Evolutionary conservation across 768 basidiomycete species (phyloP), one percentile per base, ranked within the genome.

Genomic region (Lepiota brunneoincarnata): DNA sequence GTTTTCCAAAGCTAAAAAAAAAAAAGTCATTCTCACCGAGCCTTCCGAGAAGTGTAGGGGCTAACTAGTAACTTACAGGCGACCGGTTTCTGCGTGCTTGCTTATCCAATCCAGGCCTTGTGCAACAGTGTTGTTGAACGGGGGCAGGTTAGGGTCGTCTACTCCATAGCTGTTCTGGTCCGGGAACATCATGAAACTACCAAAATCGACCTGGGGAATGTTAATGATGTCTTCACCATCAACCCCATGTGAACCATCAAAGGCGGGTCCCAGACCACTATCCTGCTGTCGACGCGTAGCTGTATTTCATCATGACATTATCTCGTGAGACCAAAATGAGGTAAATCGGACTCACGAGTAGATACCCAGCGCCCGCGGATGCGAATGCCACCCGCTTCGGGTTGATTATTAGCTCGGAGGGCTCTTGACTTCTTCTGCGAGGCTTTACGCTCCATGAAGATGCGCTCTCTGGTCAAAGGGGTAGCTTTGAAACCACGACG

Each of bases 111-210:
- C 68, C 44, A 73, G 49, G 24, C 85, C 86, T 17, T 62, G 64
- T 55, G 80, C 67, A 35, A 86, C 61, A 0, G 72, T 76, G 54
- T 82, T 78, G 56, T 83, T 76, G 67, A 79, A 82, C 9, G 76
- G 58, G 39, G 78, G 67, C 47, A 81, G 64, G 55, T 69, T 74
- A 14, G 80, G 76, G 63, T 84, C 81, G 23, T 65, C 60, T 20
- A 73, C 54, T 26, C 69, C 78, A 59, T 86, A 87, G 35, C 67
- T 63, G 56, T 80, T 75, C 64, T 88, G 87, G 61, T 89, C 84
- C 17, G 87, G 86, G 76, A 87, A 87, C 21, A 86, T 58, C 54
- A 80, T 83, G 74, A 85, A 85, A 15, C 81, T 73, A 28, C 75
- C 69, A 59, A 84, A 86, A 5, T 75, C 78, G 56, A 88, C 80